Conservation (phyloP, 2,329 filamentous ascomycete species). For the Harringtonia aguacate region DNA sequence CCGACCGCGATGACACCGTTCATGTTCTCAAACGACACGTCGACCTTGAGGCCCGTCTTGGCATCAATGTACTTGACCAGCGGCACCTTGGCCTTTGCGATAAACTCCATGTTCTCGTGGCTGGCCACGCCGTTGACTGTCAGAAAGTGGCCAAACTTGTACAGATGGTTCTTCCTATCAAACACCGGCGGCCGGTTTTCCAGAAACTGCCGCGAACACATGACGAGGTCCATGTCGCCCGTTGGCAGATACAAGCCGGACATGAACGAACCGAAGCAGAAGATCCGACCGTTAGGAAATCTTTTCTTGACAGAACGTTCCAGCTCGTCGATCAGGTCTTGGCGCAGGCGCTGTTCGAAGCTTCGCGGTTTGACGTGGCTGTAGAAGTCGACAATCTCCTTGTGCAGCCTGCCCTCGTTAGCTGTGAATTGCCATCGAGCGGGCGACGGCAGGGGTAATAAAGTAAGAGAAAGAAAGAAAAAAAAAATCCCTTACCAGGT, state of each 20-base stretch:
- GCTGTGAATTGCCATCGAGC: neutral
- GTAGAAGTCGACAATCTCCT: slow-evolving; percentile 85
- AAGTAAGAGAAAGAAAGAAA: neutral
- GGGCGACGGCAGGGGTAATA: neutral
- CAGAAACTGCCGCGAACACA: slow-evolving; percentile 52
- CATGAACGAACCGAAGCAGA: slow-evolving; percentile 87
- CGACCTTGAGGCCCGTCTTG: slow-evolving; percentile 69
- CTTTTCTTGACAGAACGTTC: slow-evolving; percentile 43
- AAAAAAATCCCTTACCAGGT: slow-evolving; percentile 53
- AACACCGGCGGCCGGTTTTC: slow-evolving; percentile 37
- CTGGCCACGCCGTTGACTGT: slow-evolving; percentile 44
- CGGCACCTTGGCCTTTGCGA: slow-evolving; percentile 71
- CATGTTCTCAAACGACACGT: slow-evolving; percentile 89
- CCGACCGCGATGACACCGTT: slow-evolving; percentile 70
- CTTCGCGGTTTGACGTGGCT: slow-evolving; percentile 66
- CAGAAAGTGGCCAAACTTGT: slow-evolving; percentile 52
- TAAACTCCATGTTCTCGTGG: slow-evolving; percentile 50
- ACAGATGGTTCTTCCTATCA: slow-evolving; percentile 45
- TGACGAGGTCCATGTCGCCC: slow-evolving; percentile 89
- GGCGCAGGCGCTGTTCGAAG: slow-evolving; percentile 68
- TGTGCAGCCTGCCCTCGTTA: slow-evolving; percentile 56
- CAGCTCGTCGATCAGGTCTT: slow-evolving; percentile 61
- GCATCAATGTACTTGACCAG: slow-evolving; percentile 84
- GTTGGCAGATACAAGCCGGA: slow-evolving; percentile 62
- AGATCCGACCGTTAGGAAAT: slow-evolving; percentile 52